Conservation (phyloP, 2,329 filamentous ascomycete genomes). For the Macrophomina phaseolina region DNA sequence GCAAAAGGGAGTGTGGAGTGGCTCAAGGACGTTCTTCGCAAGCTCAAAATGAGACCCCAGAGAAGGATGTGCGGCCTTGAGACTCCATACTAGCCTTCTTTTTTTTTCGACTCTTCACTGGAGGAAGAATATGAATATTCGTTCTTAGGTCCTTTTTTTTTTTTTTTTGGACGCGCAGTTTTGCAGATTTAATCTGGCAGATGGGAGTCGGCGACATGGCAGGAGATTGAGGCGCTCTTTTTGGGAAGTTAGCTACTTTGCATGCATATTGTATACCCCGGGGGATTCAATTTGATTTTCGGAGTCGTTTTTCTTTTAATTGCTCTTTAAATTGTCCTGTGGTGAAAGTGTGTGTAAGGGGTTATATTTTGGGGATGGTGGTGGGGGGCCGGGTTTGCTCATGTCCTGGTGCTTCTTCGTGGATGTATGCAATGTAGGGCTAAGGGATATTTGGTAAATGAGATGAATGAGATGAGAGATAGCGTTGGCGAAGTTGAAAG, state of each 20-base stretch:
- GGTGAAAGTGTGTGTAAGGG: too few relatives aligned
- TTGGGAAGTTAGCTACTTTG: constrained; percentile 17
- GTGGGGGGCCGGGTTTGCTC: too few relatives aligned
- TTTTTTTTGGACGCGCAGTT: background rate
- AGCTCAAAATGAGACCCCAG: background rate
- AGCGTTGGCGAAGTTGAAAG: background rate
- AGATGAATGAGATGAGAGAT: background rate
- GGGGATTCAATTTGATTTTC: constrained; percentile 6
- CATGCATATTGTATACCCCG: constrained; percentile 23
- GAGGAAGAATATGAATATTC: background rate
- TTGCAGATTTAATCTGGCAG: constrained; percentile 8
- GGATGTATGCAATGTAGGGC: too few relatives aligned
- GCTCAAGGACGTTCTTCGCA: constrained; percentile 10
- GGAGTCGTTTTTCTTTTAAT: too few relatives aligned
- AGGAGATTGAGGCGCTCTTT: constrained; percentile 17
- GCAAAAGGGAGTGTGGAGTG: constrained; percentile 12
- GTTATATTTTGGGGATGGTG: too few relatives aligned
- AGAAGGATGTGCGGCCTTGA: background rate
- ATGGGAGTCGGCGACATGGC: constrained; percentile 4
- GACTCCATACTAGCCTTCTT: constrained; percentile 8
- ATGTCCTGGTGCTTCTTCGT: too few relatives aligned
- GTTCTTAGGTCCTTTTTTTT: background rate
- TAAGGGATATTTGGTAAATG: background rate
- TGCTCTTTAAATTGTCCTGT: too few relatives aligned
- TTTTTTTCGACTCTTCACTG: constrained; percentile 3